Percentiles rank a stretch among this genome's conserved stretches.
Conservation (phyloP, 2,329 filamentous ascomycete species). For the Fusarium drepaniforme region DNA sequence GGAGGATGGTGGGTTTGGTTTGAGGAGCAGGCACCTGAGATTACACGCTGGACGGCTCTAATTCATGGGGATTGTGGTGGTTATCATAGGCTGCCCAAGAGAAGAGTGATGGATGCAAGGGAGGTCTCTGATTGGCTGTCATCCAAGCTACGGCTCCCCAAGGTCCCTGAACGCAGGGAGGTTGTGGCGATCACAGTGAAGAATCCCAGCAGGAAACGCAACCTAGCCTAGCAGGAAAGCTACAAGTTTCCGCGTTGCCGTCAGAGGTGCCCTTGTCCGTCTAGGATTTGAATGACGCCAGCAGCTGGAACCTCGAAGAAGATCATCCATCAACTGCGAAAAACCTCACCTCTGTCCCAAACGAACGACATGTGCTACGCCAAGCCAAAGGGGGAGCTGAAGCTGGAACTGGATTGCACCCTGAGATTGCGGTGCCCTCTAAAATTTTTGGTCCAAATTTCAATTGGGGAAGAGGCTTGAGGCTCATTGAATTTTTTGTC, state of each 20-base stretch:
- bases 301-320: neutral
- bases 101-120: conserved; percentile 29
- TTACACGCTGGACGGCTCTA: conserved; percentile 5
- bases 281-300: conserved; percentile 20
- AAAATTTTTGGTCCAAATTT: neutral
- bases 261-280: neutral
- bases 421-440: neutral
- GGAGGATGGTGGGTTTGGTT: conserved; percentile 27
- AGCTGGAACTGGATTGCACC: neutral
- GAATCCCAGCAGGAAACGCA: neutral
- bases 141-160: neutral
- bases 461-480: conserved; percentile 1
- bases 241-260: neutral
- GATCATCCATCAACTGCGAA: neutral
- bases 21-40: conserved; percentile 4
- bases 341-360: neutral
- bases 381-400: neutral
- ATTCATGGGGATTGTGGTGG: conserved; percentile 15
- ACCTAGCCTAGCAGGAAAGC: neutral
- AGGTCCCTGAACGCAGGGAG: neutral
- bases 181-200: neutral
- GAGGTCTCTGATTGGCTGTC: conserved; percentile 18
- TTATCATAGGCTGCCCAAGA: conserved; percentile 35
- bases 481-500: conserved; percentile 3
- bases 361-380: neutral